Base-by-base conservation (phyloP, 805 yeast genomes). In the Starmerella bacillaris region DNA sequence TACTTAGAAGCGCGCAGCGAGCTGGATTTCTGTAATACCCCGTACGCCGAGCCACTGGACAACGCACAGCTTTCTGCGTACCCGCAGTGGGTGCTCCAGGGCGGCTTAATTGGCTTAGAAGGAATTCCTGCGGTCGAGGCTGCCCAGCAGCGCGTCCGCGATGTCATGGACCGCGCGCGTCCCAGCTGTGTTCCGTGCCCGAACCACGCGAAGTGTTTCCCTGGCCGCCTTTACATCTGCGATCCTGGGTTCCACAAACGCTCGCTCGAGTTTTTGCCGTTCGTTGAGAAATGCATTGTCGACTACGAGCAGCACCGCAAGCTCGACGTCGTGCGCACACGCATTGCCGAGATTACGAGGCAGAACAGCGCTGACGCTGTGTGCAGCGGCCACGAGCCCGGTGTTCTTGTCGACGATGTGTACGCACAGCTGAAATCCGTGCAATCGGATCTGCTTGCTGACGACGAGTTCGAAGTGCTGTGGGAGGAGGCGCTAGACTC, bases 141-240 rank as follows among this genome's bases (percentile, higher is more conserved):
- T 8, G 18, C 33, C 8, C 44, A 41, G 40, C 28, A 33, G 17
- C 8, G 14, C 9, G 31, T 32, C 16, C 36, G 44, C 16, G 39
- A 28, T n/a, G 22, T 24, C 6, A 31, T 44, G 37, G 48, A 43
- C 32, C 33, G 20, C 4, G 37, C 27, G 20, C 36, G 45, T 37
- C 48, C 48, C 11, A 35, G 27, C 16, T 86, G 98, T 57, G 57
- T 67, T 3, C 68, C 68, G 18, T 86, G 96, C 51, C 95, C 96
- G 2, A 67, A 63, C 3, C 74, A 84, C 56, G 89, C 84, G 0
- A 60, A 68, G 26, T 86, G 96, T 56, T 70, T 64, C 43, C 68
- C 71, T 18, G 51, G 63, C 30, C 59, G 77, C 46, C 59, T 64
- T 34, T 49, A 78, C 6, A 71, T 66, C 37, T 86, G 98, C 55